phyloP scores from a whole-genome alignment of 2,329 filamentous ascomycete genomes.

The Aspergillus sp. region DNA sequence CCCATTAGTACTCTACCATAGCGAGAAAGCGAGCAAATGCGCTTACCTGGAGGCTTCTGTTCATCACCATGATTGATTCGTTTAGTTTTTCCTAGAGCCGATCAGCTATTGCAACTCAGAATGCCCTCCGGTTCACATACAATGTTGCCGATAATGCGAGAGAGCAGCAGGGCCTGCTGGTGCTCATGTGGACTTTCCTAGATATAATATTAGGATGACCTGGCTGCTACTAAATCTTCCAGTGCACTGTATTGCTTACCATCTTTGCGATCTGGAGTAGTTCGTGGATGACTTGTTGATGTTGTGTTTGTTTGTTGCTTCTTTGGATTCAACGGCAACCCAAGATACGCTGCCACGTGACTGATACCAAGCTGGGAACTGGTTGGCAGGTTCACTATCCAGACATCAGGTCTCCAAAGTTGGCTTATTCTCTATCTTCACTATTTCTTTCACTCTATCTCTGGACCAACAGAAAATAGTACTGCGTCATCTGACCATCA shows the following conservation, averaged over 20 bases:
- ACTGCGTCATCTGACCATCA: background rate
- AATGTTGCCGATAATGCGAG: slow-evolving; percentile 95
- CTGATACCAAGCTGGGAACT: background rate
- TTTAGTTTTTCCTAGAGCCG: slow-evolving; percentile 85
- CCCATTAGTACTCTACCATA: background rate
- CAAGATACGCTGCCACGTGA: slow-evolving; percentile 16
- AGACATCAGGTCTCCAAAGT: no score
- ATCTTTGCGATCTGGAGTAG: slow-evolving; percentile 12
- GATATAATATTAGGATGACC: background rate
- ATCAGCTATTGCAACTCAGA: background rate
- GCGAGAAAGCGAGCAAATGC: background rate
- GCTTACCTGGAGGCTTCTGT: slow-evolving; percentile 80
- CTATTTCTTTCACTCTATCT: no score
- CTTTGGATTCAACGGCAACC: slow-evolving; percentile 1
- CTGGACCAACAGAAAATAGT: background rate
- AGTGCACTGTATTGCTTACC: slow-evolving; percentile 8
- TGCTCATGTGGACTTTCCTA: slow-evolving; percentile 96
- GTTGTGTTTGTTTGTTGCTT: slow-evolving; percentile 22
- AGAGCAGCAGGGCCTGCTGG: slow-evolving; percentile 89
- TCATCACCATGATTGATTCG: slow-evolving; percentile 87
- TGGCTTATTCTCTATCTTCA: no score
- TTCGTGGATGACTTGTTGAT: background rate
- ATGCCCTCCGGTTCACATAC: slow-evolving; percentile 57
- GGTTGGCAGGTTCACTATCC: background rate
- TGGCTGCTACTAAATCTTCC: no score